phyloP scores from a whole-genome alignment of 495 filamentous ascomycete genomes.

The Pyronema omphalodes region DNA sequence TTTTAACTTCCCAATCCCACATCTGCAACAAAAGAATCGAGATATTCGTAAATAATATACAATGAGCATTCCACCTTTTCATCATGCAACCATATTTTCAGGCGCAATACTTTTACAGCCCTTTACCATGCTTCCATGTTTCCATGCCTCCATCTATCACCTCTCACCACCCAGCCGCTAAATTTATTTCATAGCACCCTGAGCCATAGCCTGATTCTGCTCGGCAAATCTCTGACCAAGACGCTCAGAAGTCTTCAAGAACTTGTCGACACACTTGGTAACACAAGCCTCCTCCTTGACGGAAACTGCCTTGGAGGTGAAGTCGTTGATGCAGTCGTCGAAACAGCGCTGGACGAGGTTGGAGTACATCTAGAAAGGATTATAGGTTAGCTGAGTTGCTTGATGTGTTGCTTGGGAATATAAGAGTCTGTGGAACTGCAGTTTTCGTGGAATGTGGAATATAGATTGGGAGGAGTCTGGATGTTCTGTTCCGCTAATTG shows the following conservation, averaged over 20 bases:
- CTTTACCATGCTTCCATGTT: not conserved
- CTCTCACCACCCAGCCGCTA: not conserved
- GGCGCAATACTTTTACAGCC: not conserved
- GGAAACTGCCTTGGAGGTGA: constrained; percentile 85
- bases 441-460: too few relatives aligned
- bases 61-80: too few relatives aligned
- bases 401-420: too few relatives aligned
- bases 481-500: too few relatives aligned
- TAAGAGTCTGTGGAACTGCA: too few relatives aligned
- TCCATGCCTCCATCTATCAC: not conserved
- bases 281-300: constrained; percentile 76
- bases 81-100: too few relatives aligned
- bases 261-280: constrained; percentile 86
- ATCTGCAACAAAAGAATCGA: too few relatives aligned
- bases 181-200: constrained; percentile 7
- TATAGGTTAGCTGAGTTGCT: not conserved
- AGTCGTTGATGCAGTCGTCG: constrained; percentile 91
- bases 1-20: too few relatives aligned
- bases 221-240: constrained; percentile 86
- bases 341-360: constrained; percentile 92
- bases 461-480: too few relatives aligned
- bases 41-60: too few relatives aligned
- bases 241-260: constrained; percentile 68
- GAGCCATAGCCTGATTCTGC: constrained; percentile 23
- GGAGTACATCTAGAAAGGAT: constrained; percentile 62